phyloP scores from a whole-genome alignment of 2,329 filamentous ascomycete genomes.

The Cadophora sp. region DNA sequence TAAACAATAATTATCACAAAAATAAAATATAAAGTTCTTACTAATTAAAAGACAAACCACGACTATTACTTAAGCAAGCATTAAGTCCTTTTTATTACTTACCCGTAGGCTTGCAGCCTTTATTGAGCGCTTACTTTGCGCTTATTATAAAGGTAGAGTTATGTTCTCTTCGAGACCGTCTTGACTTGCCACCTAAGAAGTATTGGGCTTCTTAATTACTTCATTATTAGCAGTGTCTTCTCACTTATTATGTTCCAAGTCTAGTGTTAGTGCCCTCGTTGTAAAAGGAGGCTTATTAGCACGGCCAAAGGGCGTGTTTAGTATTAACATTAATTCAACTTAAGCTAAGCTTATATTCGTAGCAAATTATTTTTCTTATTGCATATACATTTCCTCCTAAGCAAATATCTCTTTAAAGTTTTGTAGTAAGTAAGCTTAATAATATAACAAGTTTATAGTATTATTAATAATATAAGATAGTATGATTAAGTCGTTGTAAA shows the following conservation, averaged over 20 bases:
- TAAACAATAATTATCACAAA: background rate
- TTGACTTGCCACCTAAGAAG: background rate
- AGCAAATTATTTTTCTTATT: background rate
- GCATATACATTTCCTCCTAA: background rate
- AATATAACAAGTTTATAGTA: background rate
- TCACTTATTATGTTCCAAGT: background rate
- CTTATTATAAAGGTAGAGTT: background rate
- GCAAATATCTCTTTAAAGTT: slow-evolving; percentile 2
- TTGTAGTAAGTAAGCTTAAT: background rate
- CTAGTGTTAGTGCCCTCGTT: background rate
- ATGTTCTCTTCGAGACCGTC: slow-evolving; percentile 3
- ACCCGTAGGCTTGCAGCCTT: slow-evolving; percentile 1
- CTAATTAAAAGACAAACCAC: background rate
- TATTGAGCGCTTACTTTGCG: background rate
- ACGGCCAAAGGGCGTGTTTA: background rate
- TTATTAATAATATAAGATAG: background rate
- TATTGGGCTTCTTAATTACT: background rate
- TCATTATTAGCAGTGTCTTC: background rate
- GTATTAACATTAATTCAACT: background rate
- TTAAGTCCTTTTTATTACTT: background rate
- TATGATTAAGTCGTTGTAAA: background rate
- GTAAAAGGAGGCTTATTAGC: background rate
- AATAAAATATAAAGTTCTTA: background rate
- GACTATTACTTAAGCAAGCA: background rate
- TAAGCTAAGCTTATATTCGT: background rate